Percentiles rank a stretch among this genome's conserved stretches.
phyloP scores from a whole-genome alignment of 176 grass and related monocot genomes.

The Eleusine coracana region DNA sequence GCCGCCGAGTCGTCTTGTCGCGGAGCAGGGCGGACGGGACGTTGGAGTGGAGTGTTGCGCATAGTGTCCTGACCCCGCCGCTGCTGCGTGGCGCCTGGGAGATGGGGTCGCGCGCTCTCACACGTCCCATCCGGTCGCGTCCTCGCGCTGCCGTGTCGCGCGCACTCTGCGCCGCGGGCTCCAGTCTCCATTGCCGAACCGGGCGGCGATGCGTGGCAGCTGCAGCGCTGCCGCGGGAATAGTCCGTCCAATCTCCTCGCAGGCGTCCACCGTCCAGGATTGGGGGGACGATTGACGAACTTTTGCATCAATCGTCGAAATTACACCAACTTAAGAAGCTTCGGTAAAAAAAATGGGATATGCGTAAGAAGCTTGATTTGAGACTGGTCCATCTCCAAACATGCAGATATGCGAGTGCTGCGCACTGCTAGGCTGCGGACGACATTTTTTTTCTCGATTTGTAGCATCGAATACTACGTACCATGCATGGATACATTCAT shows the following conservation, averaged over 20 bases:
- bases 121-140: conserved; percentile 38
- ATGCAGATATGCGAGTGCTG: too few relatives aligned
- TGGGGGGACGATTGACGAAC: too few relatives aligned
- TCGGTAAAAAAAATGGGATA: too few relatives aligned
- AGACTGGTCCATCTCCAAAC: too few relatives aligned
- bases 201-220: background rate
- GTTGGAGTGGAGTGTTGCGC: conserved; percentile 29
- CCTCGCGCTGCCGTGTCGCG: background rate
- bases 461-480: too few relatives aligned
- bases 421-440: too few relatives aligned
- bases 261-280: too few relatives aligned
- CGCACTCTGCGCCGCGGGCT: background rate
- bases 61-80: too few relatives aligned
- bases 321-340: too few relatives aligned
- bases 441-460: too few relatives aligned
- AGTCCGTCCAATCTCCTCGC: background rate
- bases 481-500: background rate
- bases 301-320: too few relatives aligned
- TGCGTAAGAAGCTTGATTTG: too few relatives aligned
- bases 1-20: conserved; percentile 29
- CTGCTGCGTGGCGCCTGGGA: background rate
- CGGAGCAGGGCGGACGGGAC: conserved; percentile 8
- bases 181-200: background rate
- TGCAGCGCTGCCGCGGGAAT: background rate
- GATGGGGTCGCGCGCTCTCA: conserved; percentile 27